A percentile compares a stretch with the other conserved stretches of the same genome.
phyloP scores from a whole-genome alignment of 495 filamentous ascomycete species.

The Thozetella sp. region DNA sequence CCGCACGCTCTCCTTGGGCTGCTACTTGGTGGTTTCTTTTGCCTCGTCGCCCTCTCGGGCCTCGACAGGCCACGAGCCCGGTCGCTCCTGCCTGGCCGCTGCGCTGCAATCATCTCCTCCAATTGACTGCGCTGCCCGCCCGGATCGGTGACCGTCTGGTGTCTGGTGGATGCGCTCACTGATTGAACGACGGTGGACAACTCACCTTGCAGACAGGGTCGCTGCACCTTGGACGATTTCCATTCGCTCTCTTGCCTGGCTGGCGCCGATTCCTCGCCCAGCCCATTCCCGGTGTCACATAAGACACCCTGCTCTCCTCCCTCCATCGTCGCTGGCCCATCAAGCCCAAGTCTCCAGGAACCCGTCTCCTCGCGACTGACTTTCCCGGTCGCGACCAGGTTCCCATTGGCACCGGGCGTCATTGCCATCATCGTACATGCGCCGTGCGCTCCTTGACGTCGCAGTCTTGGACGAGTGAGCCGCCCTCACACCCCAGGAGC shows the following conservation, averaged over 20 bases:
- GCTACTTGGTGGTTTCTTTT: too few species aligned
- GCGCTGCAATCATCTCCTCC: neutral
- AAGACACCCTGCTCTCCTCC: slow-evolving; percentile 7
- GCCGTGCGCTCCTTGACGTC: neutral
- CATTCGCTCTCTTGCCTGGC: slow-evolving; percentile 25
- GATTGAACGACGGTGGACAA: slow-evolving; percentile 41
- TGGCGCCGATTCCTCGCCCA: neutral
- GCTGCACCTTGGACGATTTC: slow-evolving; percentile 42
- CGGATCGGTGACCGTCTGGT: slow-evolving; percentile 2
- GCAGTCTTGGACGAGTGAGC: neutral
- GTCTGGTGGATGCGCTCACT: slow-evolving; percentile 14
- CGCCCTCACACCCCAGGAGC: neutral
- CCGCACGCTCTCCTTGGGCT: too few species aligned
- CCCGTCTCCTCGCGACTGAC: neutral
- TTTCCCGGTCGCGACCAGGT: too few species aligned
- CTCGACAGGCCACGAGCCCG: neutral
- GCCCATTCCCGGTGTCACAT: slow-evolving; percentile 20
- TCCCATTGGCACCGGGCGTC: neutral
- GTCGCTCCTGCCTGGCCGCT: neutral
- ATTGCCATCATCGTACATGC: slow-evolving; percentile 5
- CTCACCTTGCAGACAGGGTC: slow-evolving; percentile 46
- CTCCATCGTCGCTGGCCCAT: too few species aligned
- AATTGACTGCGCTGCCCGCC: neutral
- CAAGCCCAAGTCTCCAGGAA: neutral
- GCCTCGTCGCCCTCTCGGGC: neutral